phyloP scores from a whole-genome alignment of 257 asterid species.

The Marsdenia floribunda region DNA sequence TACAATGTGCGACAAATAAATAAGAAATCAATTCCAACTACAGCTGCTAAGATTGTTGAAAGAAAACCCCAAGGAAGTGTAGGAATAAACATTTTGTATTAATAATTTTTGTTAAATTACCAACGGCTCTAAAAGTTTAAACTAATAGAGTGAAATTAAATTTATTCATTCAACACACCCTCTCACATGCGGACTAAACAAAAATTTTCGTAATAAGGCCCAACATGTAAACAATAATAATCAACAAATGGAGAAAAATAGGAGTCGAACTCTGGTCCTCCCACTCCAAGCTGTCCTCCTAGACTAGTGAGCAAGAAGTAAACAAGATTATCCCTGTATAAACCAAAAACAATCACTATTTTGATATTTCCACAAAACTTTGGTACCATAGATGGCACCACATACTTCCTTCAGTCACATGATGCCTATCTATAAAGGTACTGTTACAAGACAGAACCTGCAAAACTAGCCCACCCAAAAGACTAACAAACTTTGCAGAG shows the following conservation, averaged over 20 bases:
- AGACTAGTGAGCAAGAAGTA: neutral
- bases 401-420: neutral
- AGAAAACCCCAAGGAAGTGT: neutral
- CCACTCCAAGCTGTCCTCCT: neutral
- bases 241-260: too few species aligned
- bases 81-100: neutral
- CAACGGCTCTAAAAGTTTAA: too few species aligned
- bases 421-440: neutral
- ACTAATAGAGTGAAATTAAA: too few species aligned
- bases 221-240: too few species aligned
- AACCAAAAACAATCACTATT: neutral
- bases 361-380: neutral
- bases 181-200: too few species aligned
- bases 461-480: too few species aligned
- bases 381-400: neutral
- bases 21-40: neutral
- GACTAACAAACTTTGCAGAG: too few species aligned
- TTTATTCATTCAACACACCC: too few species aligned
- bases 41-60: neutral
- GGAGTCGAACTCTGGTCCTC: too few species aligned
- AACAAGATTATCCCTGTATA: neutral
- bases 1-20: neutral
- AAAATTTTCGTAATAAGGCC: too few species aligned
- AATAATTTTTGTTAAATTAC: neutral
- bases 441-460: too few species aligned